Evolutionary conservation across 1,284 basidiomycete species (phyloP).

Genomic region (Fomitiporia mediterranea): DNA sequence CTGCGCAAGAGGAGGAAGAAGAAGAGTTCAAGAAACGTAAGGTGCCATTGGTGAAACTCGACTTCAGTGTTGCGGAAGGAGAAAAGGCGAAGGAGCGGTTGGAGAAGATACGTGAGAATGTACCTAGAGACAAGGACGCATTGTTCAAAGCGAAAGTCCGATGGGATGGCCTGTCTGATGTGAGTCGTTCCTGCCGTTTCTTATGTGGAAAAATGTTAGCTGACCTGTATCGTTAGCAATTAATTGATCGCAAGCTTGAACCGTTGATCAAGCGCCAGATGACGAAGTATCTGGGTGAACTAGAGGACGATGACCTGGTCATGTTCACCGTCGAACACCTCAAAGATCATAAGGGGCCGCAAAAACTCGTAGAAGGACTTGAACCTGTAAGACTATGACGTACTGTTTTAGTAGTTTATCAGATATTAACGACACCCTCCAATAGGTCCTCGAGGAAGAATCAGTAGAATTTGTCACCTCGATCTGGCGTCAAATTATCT

Average conservation of each 20-base stretch:
- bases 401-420: too few relatives aligned
- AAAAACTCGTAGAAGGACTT: slow-evolving; percentile 79
- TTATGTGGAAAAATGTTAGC: background rate
- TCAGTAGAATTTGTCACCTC: slow-evolving; percentile 68
- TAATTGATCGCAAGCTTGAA: slow-evolving; percentile 79
- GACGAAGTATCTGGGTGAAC: slow-evolving; percentile 79
- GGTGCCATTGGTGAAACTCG: slow-evolving; percentile 78
- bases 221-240: slow-evolving; percentile 38
- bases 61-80: slow-evolving; percentile 75
- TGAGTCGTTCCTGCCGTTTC: slow-evolving; percentile 37
- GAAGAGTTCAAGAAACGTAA: slow-evolving; percentile 75
- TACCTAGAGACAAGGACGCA: slow-evolving; percentile 67
- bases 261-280: slow-evolving; percentile 76
- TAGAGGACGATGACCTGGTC: slow-evolving; percentile 84
- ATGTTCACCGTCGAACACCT: slow-evolving; percentile 88
- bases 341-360: slow-evolving; percentile 77
- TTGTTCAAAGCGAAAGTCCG: slow-evolving; percentile 78
- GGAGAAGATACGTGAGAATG: slow-evolving; percentile 65
- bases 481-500: slow-evolving; percentile 85
- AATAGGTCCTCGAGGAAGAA: slow-evolving; percentile 84
- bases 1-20: slow-evolving; percentile 78
- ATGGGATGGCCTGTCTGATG: slow-evolving; percentile 83
- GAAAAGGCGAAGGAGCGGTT: slow-evolving; percentile 75
- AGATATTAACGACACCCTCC: too few relatives aligned
- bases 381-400: slow-evolving; percentile 76